Conservation (phyloP, 2,329 filamentous ascomycete genomes). For the Colletotrichum sojae region DNA sequence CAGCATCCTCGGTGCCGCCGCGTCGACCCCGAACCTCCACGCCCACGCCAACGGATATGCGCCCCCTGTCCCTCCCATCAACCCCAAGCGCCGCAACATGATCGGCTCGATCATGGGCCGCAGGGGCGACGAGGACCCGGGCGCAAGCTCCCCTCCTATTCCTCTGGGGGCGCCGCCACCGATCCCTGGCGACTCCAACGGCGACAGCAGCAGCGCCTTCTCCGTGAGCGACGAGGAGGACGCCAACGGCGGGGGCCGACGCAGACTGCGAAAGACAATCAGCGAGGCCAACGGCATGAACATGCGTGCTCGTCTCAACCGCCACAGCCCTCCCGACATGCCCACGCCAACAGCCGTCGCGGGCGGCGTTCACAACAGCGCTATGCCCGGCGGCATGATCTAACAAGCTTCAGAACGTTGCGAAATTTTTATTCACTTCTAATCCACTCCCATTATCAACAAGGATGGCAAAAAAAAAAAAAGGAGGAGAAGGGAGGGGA, state of each 20-base stretch:
- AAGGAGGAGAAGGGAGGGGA: conserved; percentile 9
- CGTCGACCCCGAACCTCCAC: conserved; percentile 56
- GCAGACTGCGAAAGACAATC: conserved; percentile 59
- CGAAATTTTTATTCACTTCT: conserved; percentile 9
- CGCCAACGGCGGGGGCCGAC: conserved; percentile 50
- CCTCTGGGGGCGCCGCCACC: conserved; percentile 44
- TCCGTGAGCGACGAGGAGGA: conserved; percentile 58
- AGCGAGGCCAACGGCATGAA: conserved; percentile 56
- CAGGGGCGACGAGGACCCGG: conserved; percentile 51
- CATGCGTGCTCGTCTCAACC: conserved; percentile 45
- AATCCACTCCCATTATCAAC: conserved; percentile 15
- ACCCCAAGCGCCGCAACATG: conserved; percentile 66
- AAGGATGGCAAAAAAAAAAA: conserved; percentile 29
- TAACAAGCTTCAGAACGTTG: conserved; percentile 45
- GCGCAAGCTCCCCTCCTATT: conserved; percentile 50
- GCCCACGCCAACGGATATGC: conserved; percentile 46
- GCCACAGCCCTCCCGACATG: conserved; percentile 45
- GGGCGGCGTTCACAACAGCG: conserved; percentile 47
- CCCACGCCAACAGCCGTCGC: conserved; percentile 47
- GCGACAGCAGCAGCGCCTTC: conserved; percentile 46
- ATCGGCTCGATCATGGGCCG: conserved; percentile 54
- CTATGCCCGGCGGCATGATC: conserved; percentile 62
- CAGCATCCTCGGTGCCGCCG: conserved; percentile 50
- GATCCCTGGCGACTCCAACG: conserved; percentile 1
- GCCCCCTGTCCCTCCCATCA: conserved; percentile 72